Percentiles rank a stretch among this genome's conserved stretches.
Evolutionary conservation across 805 yeast genomes (phyloP).

Genomic region (Kluyveromyces nonfermentans): DNA sequence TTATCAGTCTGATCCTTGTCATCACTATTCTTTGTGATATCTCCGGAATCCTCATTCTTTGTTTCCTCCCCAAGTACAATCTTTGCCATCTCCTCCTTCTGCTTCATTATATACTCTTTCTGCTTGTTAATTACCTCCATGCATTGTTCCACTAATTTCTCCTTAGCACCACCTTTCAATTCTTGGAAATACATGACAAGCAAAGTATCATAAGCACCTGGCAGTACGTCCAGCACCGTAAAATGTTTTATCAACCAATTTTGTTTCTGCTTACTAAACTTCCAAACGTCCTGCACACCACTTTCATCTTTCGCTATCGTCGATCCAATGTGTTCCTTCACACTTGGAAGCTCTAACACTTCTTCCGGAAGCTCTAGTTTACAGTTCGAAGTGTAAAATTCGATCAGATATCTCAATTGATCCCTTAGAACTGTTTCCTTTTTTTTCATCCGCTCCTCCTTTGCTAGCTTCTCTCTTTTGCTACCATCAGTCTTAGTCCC

Average conservation of each 20-base stretch:
- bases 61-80: slow-evolving; percentile 4
- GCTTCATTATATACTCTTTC: slow-evolving; percentile 10
- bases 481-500: slow-evolving; percentile 9
- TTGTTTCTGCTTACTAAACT: slow-evolving; percentile 30
- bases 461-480: slow-evolving; percentile 23
- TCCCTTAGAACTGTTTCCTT: slow-evolving; percentile 24
- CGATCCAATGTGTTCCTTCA: slow-evolving; percentile 12
- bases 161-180: slow-evolving; percentile 15
- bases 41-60: slow-evolving; percentile 1
- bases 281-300: slow-evolving; percentile 20
- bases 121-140: neutral
- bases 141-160: slow-evolving; percentile 4
- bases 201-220: slow-evolving; percentile 20
- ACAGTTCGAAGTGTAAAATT: slow-evolving; percentile 22
- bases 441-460: slow-evolving; percentile 18
- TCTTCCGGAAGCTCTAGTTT: slow-evolving; percentile 18
- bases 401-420: slow-evolving; percentile 28
- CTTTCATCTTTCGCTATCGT: slow-evolving; percentile 7
- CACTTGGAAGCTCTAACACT: slow-evolving; percentile 15
- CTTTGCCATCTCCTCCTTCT: slow-evolving; percentile 3
- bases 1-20: slow-evolving; percentile 2
- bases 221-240: slow-evolving; percentile 20
- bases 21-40: neutral
- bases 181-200: slow-evolving; percentile 24
- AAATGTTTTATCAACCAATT: slow-evolving; percentile 29